A percentile compares a stretch with the other conserved stretches of the same genome.
Evolutionary conservation across 2,329 filamentous ascomycete genomes (phyloP).

Genomic region (Pseudofabraea citricarpa): DNA sequence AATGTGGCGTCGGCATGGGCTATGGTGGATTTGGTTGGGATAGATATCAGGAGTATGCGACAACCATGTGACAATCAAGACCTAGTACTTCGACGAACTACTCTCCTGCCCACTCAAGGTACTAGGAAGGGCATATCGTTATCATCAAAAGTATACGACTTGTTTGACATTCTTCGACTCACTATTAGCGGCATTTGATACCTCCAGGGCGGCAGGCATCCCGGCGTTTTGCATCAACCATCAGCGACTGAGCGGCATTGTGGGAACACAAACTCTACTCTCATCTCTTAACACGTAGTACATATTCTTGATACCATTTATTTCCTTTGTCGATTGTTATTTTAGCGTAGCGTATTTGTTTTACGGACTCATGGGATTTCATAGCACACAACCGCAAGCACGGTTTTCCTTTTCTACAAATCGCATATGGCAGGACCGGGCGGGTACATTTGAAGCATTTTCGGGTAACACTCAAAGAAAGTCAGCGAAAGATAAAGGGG

Average conservation of each 20-base stretch:
- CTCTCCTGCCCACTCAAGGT: conserved; percentile 47
- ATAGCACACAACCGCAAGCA: conserved; percentile 34
- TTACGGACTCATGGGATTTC: conserved; percentile 14
- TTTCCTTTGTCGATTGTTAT: conserved; percentile 35
- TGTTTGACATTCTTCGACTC: conserved; percentile 9
- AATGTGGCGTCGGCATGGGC: conserved; percentile 73
- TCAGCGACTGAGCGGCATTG: conserved; percentile 27
- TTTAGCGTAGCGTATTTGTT: conserved; percentile 50
- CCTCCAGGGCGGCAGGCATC: conserved; percentile 16
- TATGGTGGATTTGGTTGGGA: conserved; percentile 84
- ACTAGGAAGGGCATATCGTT: conserved; percentile 23
- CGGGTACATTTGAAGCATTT: conserved; percentile 26
- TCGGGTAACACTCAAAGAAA: conserved; percentile 33
- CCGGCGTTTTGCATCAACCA: conserved; percentile 22
- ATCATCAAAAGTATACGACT: conserved; percentile 10
- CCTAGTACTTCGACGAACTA: conserved; percentile 31
- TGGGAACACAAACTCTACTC: conserved; percentile 18
- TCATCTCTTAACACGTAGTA: conserved; percentile 19
- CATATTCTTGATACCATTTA: conserved; percentile 26
- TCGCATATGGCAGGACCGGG: conserved; percentile 27
- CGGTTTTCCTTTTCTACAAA: conserved; percentile 24
- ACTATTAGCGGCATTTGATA: conserved; percentile 29
- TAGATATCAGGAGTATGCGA: conserved; percentile 77
- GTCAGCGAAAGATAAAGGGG: conserved; percentile 38
- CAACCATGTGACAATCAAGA: conserved; percentile 75